Base-by-base conservation (phyloP, 495 filamentous ascomycete species). In the Podospora fimiseda region DNA sequence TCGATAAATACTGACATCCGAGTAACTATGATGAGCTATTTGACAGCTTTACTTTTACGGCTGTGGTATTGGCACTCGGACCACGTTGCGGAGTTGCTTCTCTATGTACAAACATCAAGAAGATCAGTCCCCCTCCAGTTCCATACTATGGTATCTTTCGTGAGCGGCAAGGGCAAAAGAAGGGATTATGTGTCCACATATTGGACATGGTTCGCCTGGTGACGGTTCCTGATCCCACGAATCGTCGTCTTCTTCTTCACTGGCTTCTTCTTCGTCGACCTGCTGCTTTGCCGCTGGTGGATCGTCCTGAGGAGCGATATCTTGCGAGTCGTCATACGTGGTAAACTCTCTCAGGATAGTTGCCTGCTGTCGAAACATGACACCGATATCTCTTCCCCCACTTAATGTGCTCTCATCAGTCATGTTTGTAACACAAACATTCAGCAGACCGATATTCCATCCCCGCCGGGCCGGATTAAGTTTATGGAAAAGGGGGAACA, bases 391-490 rank as follows among this genome's bases (percentile, higher is more conserved):
- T n/a, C 39, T 7, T 49, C 69, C 60, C 2, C 70, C 66, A 11
- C 73, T 68, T 9, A 78, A 75, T 63, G 72, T 51, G 67, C 71
- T 46, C 74, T 75, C 52, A 75, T 75, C 47, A 1, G 80, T 75
- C 83, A 97, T 91, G 60, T 94, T 91, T 1, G 87, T 87, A 1
- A 89, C 89, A 18, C 87, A 90, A 13, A 97, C 68, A 60, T 97
- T 97, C 46, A 97, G 69, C 38, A 96, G 63, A 48, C 85, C 86
- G 13, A 95, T 69, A 59, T 89, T 85, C 85, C 88, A 94, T 5
- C 81, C 85, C 3, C 72, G 39, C 9, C 5, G 9, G 9, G 21
- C 44, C 3, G 44, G 23, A 33, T 47, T 47, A 2, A 47, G 70
- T 52, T 80, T 82, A 11, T 80, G 79, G 59, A 96, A 93, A 65